Evolutionary conservation across 2,329 filamentous ascomycete genomes (phyloP).

Genomic region (Claviceps digitariae): DNA sequence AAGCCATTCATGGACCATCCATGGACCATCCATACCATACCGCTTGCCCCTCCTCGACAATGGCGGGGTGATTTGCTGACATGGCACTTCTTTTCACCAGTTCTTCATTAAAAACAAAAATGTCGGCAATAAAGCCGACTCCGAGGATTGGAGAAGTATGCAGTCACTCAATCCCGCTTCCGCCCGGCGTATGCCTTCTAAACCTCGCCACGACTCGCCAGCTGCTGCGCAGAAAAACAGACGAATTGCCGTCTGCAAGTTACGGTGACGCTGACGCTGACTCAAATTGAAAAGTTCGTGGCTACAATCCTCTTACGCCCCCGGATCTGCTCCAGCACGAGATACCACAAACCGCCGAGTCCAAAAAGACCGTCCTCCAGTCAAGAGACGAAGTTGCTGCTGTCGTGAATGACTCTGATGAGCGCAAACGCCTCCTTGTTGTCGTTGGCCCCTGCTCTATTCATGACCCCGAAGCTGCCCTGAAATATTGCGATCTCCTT

Average conservation of each 20-base stretch:
- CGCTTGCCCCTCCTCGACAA: neutral
- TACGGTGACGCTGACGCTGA: neutral
- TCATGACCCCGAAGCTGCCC: constrained; percentile 77
- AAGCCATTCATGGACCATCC: neutral
- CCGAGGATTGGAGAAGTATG: constrained; percentile 76
- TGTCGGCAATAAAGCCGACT: constrained; percentile 58
- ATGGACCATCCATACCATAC: neutral
- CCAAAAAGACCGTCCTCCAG: constrained; percentile 54
- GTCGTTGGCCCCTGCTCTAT: constrained; percentile 95
- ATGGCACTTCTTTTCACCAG: constrained; percentile 9
- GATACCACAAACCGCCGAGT: constrained; percentile 49
- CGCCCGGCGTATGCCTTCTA: neutral
- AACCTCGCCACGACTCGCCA: neutral
- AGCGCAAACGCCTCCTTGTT: constrained; percentile 75
- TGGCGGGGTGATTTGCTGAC: constrained; percentile 16
- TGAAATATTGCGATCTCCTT: constrained; percentile 77
- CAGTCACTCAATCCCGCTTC: neutral
- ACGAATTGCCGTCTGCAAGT: neutral
- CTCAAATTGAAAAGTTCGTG: constrained; percentile 44
- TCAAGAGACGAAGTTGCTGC: constrained; percentile 55
- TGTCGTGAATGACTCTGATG: constrained; percentile 65
- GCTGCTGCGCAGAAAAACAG: neutral
- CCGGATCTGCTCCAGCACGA: constrained; percentile 94
- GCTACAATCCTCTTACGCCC: constrained; percentile 85
- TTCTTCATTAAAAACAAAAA: constrained; percentile 71